Conservation (phyloP, 768 basidiomycete species). For the Mycena floridula region DNA sequence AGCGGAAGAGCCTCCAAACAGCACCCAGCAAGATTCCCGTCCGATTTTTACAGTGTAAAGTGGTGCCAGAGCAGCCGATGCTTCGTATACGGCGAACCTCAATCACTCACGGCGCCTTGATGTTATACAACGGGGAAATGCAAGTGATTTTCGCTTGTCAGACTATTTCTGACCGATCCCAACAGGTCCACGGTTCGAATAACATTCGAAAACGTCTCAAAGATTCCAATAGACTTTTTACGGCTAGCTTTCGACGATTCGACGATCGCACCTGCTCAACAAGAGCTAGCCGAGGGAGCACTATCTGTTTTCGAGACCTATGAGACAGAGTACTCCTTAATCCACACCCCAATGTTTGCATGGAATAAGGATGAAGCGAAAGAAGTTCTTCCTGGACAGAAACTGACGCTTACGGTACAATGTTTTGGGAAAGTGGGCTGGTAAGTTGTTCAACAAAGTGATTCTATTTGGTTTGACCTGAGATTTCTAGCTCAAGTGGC, state of each 20-base stretch:
- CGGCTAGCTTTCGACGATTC: conserved; percentile 89
- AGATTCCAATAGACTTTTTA: conserved; percentile 78
- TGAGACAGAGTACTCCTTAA: conserved; percentile 81
- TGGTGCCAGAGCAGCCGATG: conserved; percentile 84
- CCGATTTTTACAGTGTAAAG: conserved; percentile 72
- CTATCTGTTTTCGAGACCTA: conserved; percentile 82
- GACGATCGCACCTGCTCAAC: conserved; percentile 70
- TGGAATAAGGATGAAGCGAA: conserved; percentile 56
- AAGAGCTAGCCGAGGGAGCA: conserved; percentile 72
- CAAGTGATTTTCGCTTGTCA: conserved; percentile 26
- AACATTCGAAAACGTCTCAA: conserved; percentile 86
- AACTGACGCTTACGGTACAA: conserved; percentile 56
- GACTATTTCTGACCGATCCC: conserved; percentile 4
- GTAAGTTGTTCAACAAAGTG: conserved; percentile 40
- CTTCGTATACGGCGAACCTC: conserved; percentile 82
- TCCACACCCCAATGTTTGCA: conserved; percentile 73
- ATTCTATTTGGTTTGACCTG: conserved; percentile 8
- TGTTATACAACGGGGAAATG: conserved; percentile 95
- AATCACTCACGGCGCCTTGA: conserved; percentile 89
- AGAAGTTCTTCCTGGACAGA: conserved; percentile 63
- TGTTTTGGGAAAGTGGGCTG: conserved; percentile 92
- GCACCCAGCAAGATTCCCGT: conserved; percentile 22
- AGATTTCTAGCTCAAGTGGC: conserved; percentile 59
- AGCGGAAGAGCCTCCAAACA: conserved; percentile 26
- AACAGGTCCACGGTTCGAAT: conserved; percentile 76